phyloP scores from a whole-genome alignment of 106 monocot genomes.

The Phalaenopsis aphrodite region DNA sequence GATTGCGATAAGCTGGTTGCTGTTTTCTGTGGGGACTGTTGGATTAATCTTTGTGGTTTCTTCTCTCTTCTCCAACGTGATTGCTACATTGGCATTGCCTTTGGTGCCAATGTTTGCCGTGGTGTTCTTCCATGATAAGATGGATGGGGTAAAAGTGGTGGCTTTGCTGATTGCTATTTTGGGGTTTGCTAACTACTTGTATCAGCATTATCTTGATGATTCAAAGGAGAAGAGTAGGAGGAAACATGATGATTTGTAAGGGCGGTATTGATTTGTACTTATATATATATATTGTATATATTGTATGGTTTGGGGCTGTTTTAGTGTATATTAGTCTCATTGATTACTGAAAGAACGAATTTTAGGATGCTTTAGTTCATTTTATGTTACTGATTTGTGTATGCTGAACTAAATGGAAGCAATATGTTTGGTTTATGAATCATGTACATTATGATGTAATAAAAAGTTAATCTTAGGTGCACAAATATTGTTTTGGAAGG shows the following conservation, averaged over 20 bases:
- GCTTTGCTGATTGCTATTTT: conserved; percentile 38
- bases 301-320: not conserved
- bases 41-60: conserved; percentile 38
- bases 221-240: not conserved
- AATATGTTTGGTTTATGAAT: not conserved
- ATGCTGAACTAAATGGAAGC: not conserved
- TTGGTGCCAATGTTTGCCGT: conserved; percentile 36
- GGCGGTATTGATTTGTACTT: not conserved
- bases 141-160: conserved; percentile 39
- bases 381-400: no score
- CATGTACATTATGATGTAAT: no score
- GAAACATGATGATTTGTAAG: not conserved
- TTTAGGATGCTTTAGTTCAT: no score
- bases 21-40: conserved; percentile 26
- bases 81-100: conserved; percentile 31
- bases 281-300: not conserved
- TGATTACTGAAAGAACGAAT: no score
- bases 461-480: no score
- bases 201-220: conserved; percentile 42
- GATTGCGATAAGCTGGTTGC: conserved; percentile 30
- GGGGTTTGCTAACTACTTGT: conserved; percentile 34
- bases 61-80: conserved; percentile 43
- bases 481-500: no score
- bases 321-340: no score
- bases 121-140: conserved; percentile 36